A percentile compares a stretch with the other conserved stretches of the same genome.
Evolutionary conservation across 441 rosid genomes (phyloP).

Genomic region (Eruca vesicaria): DNA sequence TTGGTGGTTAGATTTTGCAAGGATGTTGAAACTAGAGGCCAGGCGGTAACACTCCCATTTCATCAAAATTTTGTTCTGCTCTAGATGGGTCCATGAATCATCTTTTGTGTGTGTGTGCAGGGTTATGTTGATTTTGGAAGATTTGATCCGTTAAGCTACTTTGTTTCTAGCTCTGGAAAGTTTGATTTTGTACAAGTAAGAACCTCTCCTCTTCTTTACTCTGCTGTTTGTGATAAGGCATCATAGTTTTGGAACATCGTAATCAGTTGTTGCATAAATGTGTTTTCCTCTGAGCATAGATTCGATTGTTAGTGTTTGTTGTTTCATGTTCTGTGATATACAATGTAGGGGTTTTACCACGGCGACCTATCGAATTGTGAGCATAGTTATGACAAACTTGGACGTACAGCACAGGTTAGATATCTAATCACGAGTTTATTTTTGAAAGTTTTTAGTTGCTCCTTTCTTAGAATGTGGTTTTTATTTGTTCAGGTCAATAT

Average conservation of each 20-base stretch:
- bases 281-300: not conserved
- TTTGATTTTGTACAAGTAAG: conserved; percentile 76
- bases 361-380: conserved; percentile 86
- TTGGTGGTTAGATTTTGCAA: conserved; percentile 84
- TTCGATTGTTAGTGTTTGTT: conserved; percentile 1
- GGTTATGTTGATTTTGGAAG: conserved; percentile 87
- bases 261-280: not conserved
- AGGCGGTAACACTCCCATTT: conserved; percentile 47
- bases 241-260: not conserved
- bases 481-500: conserved; percentile 64
- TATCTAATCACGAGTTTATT: not conserved
- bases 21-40: conserved; percentile 87
- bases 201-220: not conserved
- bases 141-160: conserved; percentile 64
- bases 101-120: conserved; percentile 39
- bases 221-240: conserved; percentile 15
- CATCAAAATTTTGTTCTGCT: conserved; percentile 30
- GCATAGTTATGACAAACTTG: conserved; percentile 77
- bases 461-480: conserved; percentile 6
- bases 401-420: conserved; percentile 87
- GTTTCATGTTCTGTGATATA: conserved; percentile 18
- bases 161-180: conserved; percentile 58
- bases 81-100: not conserved
- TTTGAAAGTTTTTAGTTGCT: not conserved
- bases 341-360: conserved; percentile 66